phyloP scores from a whole-genome alignment of 345 rosid species.

The Salix udensis region DNA sequence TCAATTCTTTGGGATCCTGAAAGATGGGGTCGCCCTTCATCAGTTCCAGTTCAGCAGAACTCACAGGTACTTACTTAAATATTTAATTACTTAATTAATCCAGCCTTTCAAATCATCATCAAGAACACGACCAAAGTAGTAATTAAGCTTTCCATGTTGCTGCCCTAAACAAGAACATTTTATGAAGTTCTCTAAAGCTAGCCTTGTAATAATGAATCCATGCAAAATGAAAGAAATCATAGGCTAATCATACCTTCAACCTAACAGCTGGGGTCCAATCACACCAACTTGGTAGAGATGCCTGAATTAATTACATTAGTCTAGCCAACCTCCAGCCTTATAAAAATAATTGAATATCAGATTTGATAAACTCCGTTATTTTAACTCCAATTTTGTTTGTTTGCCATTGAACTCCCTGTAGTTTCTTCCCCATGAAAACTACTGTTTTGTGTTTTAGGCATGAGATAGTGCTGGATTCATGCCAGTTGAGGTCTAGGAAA shows the following conservation, averaged over 20 bases:
- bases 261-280: constrained; percentile 1
- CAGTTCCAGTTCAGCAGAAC: constrained; percentile 17
- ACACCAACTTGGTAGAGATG: constrained; percentile 11
- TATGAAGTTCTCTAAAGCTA: not conserved
- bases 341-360: not conserved
- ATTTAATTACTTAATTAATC: not conserved
- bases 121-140: no score
- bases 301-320: not conserved
- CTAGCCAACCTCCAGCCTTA: constrained; percentile 1
- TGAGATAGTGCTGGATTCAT: no score
- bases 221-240: not conserved
- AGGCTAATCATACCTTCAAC: not conserved
- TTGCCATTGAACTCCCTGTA: no score
- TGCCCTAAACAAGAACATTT: not conserved
- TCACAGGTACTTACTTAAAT: constrained; percentile 15
- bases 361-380: not conserved
- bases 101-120: not conserved
- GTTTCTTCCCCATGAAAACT: no score
- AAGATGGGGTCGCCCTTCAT: constrained; percentile 72
- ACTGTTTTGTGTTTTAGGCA: no score
- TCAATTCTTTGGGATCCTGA: constrained; percentile 88
- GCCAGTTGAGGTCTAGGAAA: no score
- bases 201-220: not conserved
- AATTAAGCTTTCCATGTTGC: not conserved
- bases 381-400: no score